These are phyloP conservation scores for Gamsiella multidivaricata DNA, from an alignment of 192 early-diverging fungal genomes.

Conservation along the genomic window DNA sequence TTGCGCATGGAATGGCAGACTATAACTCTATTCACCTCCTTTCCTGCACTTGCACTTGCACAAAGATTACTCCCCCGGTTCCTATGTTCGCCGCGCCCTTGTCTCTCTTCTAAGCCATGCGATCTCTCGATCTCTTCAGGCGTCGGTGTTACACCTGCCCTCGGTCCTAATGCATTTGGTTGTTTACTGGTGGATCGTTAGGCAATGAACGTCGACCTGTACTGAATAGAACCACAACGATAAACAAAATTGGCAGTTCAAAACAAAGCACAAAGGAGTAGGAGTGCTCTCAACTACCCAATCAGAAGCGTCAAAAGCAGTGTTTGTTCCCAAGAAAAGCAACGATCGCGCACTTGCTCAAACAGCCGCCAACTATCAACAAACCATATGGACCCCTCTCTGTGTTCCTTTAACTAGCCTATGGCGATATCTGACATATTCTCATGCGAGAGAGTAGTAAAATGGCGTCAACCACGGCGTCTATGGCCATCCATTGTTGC, in stretches of 20 bases:
- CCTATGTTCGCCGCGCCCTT: constrained; percentile 5
- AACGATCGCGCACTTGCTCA: background rate
- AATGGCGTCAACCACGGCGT: constrained; percentile 22
- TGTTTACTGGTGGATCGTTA: too few relatives aligned
- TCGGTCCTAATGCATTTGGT: too few relatives aligned
- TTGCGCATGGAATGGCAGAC: constrained; percentile 9
- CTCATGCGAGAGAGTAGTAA: background rate
- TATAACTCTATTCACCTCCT: background rate
- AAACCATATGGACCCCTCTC: background rate
- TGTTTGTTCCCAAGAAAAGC: constrained; percentile 33
- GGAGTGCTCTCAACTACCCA: background rate
- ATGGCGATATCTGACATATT: constrained; percentile 19
- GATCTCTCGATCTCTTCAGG: too few relatives aligned
- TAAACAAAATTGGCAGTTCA: too few relatives aligned
- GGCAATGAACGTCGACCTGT: too few relatives aligned
- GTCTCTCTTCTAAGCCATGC: too few relatives aligned
- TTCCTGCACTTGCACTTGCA: background rate
- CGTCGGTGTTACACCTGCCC: too few relatives aligned
- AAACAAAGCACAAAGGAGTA: background rate
- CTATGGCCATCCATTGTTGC: background rate
- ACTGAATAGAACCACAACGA: too few relatives aligned
- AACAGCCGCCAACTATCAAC: background rate
- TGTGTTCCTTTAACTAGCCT: background rate
- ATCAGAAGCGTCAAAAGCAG: background rate
- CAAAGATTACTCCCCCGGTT: background rate